Evolutionary conservation across 306 rosid genomes (phyloP), one percentile per base, ranked within the genome.

Genomic region (Inga laurina): DNA sequence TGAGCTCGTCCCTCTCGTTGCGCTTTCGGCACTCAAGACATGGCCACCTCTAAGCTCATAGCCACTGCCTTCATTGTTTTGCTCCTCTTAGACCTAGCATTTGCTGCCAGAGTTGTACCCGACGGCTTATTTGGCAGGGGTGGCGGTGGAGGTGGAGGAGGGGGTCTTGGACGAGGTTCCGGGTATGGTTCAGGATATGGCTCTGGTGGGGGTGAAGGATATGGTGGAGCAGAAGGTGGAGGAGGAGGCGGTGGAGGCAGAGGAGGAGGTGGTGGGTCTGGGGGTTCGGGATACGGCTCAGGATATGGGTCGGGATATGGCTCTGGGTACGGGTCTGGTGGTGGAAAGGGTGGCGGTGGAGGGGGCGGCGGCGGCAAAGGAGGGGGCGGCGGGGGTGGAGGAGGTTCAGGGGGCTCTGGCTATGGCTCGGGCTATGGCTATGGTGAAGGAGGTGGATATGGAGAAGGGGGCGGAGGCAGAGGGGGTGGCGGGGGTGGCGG

Each of bases 51-150:
- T 46, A 88, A 82, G 85, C 75, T 80, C 80, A 75, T 87, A 27
- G 91, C 86, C 34, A 78, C 43, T 46, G 84, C 82, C 56, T 72
- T 92, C 61, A 69, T 90, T 87, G 81, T 79, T 73, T 86, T 92
- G 84, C 83, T 92, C 22, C 67, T 87, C 79, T 67, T 83, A 45
- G 91, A 92, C 76, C 64, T 88, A 5, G 72, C 93, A 52, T 46
- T 84, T 24, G 90, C 92, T 9, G 89, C 89, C 27, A 87, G 95
- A 64, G 18, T 51, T 49, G 46, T 51, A 2, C 27, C 78, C 3
- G 46, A 49, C 3, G 21, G 45, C 1, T 3, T 74, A 4, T 51
- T 74, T 0, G 52, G 37, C 15, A 15, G 68, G 10, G 51, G 79
- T 0, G 46, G 79, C 0, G 49, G 79, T 0, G 64, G 34, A 32